phyloP scores from a whole-genome alignment of 805 yeast species.

The Komagataella pastoris region DNA sequence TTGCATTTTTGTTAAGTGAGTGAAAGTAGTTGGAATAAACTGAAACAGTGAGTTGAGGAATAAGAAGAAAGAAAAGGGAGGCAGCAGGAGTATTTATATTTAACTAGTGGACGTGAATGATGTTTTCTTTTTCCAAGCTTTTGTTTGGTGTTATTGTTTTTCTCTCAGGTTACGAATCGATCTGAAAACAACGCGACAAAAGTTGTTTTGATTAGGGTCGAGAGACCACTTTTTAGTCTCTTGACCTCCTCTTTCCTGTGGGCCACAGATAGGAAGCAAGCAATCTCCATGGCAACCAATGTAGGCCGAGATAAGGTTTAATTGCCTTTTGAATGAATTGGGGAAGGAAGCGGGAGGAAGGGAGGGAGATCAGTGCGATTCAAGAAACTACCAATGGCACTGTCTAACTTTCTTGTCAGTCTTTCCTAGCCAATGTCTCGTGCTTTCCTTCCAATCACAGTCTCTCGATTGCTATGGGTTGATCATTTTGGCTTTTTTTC shows the following conservation, averaged over 20 bases:
- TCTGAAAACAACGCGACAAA: background rate
- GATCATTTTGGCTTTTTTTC: background rate
- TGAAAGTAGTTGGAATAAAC: constrained; percentile 1
- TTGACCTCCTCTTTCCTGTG: background rate
- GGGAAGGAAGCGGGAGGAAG: too few species aligned
- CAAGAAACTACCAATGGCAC: too few species aligned
- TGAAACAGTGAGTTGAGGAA: background rate
- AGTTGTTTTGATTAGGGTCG: background rate
- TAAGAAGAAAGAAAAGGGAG: background rate
- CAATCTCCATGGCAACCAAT: background rate
- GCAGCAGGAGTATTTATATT: background rate
- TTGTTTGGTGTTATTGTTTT: background rate
- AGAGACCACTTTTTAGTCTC: background rate
- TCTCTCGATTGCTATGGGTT: background rate
- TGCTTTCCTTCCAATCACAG: background rate
- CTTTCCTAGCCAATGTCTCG: background rate
- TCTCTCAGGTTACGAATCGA: background rate
- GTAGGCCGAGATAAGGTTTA: background rate
- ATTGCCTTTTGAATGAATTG: background rate
- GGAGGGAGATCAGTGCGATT: too few species aligned
- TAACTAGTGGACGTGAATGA: background rate
- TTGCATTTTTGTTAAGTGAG: constrained; percentile 3
- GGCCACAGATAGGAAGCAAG: background rate
- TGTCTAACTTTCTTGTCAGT: background rate
- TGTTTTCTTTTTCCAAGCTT: background rate